Evolutionary conservation across 495 filamentous ascomycete species (phyloP).

Genomic region (Paragyromitra xinjiangensis): DNA sequence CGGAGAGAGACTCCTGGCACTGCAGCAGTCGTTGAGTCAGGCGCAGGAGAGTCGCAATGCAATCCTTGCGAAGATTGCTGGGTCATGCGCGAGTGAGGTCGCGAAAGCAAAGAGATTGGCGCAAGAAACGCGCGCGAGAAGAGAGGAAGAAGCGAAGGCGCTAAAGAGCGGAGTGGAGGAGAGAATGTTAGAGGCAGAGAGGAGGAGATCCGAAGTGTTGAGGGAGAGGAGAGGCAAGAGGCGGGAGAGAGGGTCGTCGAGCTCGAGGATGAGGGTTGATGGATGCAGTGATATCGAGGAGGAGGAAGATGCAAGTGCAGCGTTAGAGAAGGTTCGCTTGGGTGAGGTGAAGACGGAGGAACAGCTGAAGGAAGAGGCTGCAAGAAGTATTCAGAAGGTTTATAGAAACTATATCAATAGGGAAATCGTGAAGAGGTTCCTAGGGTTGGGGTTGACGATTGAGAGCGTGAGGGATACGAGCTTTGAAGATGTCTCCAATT

Average conservation of each 20-base stretch:
- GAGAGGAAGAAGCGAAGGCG: constrained; percentile 83
- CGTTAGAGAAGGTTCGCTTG: constrained; percentile 70
- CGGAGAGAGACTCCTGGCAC: constrained; percentile 64
- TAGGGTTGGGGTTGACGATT: constrained; percentile 74
- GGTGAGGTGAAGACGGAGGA: constrained; percentile 70
- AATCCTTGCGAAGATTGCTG: constrained; percentile 90
- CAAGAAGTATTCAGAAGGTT: constrained; percentile 74
- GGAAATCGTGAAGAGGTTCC: constrained; percentile 72
- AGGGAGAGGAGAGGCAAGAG: constrained; percentile 52
- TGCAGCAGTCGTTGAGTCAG: constrained; percentile 83
- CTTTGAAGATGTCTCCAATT: constrained; percentile 81
- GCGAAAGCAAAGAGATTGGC: constrained; percentile 91
- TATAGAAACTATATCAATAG: constrained; percentile 74
- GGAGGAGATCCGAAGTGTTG: constrained; percentile 49
- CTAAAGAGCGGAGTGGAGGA: constrained; percentile 59
- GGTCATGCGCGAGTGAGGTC: constrained; percentile 93
- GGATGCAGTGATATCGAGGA: constrained; percentile 46
- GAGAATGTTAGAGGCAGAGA: constrained; percentile 55
- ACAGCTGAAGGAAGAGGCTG: constrained; percentile 74
- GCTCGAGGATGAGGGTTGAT: constrained; percentile 25
- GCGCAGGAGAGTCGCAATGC: constrained; percentile 90
- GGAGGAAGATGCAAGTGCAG: constrained; percentile 60
- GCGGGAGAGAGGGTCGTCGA: constrained; percentile 45
- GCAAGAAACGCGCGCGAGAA: constrained; percentile 88
- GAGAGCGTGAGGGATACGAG: constrained; percentile 74